Evolutionary conservation across 2,329 filamentous ascomycete species (phyloP).

Genomic region (Pezicula carpinea): DNA sequence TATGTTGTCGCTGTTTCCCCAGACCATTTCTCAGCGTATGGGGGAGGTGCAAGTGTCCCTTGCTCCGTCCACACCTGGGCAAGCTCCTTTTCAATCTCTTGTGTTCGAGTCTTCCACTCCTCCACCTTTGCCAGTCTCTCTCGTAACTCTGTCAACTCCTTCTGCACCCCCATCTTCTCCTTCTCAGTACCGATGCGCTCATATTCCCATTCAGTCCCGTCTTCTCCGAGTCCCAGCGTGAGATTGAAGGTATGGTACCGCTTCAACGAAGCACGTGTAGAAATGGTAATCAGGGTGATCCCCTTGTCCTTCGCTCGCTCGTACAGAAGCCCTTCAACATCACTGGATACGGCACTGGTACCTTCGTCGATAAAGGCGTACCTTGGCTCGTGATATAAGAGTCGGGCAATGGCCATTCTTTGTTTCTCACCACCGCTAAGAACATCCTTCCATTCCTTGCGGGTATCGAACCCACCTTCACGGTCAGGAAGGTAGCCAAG

Average conservation of each 20-base stretch:
- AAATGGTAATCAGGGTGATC: slow-evolving; percentile 94
- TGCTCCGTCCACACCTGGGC: slow-evolving; percentile 33
- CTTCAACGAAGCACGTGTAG: slow-evolving; percentile 88
- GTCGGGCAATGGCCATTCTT: slow-evolving; percentile 81
- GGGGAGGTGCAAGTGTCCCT: slow-evolving; percentile 3
- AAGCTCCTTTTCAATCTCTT: slow-evolving; percentile 81
- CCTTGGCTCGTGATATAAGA: slow-evolving; percentile 90
- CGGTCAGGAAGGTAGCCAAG: slow-evolving; percentile 86
- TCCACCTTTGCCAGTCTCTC: slow-evolving; percentile 78
- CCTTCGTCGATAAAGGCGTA: slow-evolving; percentile 96
- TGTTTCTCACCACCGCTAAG: slow-evolving; percentile 98
- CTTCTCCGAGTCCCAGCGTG: slow-evolving; percentile 73
- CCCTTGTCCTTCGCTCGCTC: slow-evolving; percentile 89
- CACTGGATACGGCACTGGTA: slow-evolving; percentile 87
- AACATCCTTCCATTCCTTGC: slow-evolving; percentile 98
- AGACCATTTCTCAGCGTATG: not conserved
- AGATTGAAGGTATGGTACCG: slow-evolving; percentile 94
- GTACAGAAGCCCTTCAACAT: slow-evolving; percentile 91
- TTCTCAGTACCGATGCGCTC: slow-evolving; percentile 89
- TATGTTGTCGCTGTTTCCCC: too few relatives aligned
- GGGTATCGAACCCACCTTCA: slow-evolving; percentile 93
- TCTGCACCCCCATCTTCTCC: slow-evolving; percentile 90
- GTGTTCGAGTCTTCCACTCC: slow-evolving; percentile 71
- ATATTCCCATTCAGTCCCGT: slow-evolving; percentile 86
- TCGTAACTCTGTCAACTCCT: slow-evolving; percentile 79